Percentiles rank a stretch among this genome's conserved stretches.
phyloP scores from a whole-genome alignment of 345 rosid species.

The Lepidium didymum region DNA sequence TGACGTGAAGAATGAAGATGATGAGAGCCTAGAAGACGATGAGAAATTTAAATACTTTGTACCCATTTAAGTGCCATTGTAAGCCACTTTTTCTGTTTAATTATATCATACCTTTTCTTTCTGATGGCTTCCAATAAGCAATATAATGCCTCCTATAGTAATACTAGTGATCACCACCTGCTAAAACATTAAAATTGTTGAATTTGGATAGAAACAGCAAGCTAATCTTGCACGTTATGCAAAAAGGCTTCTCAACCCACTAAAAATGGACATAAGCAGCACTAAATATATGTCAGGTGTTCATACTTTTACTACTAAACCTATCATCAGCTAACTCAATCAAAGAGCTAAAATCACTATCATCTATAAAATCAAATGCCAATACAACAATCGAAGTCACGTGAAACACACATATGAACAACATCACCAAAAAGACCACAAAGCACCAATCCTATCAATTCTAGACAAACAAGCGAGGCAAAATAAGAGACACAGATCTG shows the following conservation, averaged over 20 bases:
- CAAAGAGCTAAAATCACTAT: too few species aligned
- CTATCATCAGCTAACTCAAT: not conserved
- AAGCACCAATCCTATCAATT: constrained; percentile 9
- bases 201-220: not conserved
- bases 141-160: constrained; percentile 61
- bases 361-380: constrained; percentile 1
- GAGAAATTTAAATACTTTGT: too few species aligned
- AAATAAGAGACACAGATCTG: too few species aligned
- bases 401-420: constrained; percentile 10
- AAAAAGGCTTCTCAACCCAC: not conserved
- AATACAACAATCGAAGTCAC: too few species aligned
- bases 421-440: constrained; percentile 13
- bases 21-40: too few species aligned
- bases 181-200: constrained; percentile 11
- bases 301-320: not conserved
- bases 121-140: constrained; percentile 86
- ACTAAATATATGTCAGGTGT: not conserved
- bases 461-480: too few species aligned
- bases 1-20: too few species aligned
- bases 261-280: not conserved
- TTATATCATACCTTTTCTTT: constrained; percentile 58
- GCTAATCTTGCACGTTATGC: not conserved
- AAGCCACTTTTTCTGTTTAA: not conserved
- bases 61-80: too few species aligned
- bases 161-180: constrained; percentile 99